A percentile compares a stretch with the other conserved stretches of the same genome.
Evolutionary conservation across 2,329 filamentous ascomycete species (phyloP).

Genomic region (Aspergillus sp.): DNA sequence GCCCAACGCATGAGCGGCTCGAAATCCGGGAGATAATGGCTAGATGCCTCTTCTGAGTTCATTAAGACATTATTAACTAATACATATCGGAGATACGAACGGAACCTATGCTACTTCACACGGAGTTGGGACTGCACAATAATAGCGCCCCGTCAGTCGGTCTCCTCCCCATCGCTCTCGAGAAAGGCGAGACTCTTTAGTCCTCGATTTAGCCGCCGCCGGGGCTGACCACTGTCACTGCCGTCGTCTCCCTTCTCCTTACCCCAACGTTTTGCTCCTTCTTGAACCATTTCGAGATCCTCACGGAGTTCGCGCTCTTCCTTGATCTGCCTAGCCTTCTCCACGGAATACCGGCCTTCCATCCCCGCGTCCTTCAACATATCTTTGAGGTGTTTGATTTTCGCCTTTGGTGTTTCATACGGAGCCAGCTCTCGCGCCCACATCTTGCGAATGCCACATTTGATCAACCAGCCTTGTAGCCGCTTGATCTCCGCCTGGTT

Average conservation of each 20-base stretch:
- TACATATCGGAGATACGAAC: constrained; percentile 10
- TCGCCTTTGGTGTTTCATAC: constrained; percentile 73
- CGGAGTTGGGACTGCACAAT: not conserved
- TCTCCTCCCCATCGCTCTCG: constrained; percentile 70
- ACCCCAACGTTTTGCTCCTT: constrained; percentile 82
- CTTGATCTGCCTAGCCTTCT: constrained; percentile 84
- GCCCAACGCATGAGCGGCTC: constrained; percentile 76
- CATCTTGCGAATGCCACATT: constrained; percentile 90
- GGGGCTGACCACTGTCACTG: constrained; percentile 42
- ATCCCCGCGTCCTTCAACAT: constrained; percentile 85
- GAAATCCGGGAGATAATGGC: constrained; percentile 40
- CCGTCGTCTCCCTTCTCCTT: constrained; percentile 50
- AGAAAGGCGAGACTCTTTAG: constrained; percentile 61
- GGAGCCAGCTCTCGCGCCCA: constrained; percentile 85
- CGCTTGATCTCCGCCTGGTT: constrained; percentile 84
- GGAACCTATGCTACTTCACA: constrained; percentile 7
- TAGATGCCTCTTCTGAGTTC: constrained; percentile 5
- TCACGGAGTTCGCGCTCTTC: constrained; percentile 81
- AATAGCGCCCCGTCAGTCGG: constrained; percentile 38
- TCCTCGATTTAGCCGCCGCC: constrained; percentile 48
- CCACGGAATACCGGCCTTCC: constrained; percentile 82
- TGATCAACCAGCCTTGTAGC: constrained; percentile 81
- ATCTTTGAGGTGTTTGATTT: constrained; percentile 77
- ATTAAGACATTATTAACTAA: constrained; percentile 2
- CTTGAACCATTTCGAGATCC: constrained; percentile 82